Evolutionary conservation across 352 stramenopile species (phyloP).

Genomic region (Saprolegnia parasitica): DNA sequence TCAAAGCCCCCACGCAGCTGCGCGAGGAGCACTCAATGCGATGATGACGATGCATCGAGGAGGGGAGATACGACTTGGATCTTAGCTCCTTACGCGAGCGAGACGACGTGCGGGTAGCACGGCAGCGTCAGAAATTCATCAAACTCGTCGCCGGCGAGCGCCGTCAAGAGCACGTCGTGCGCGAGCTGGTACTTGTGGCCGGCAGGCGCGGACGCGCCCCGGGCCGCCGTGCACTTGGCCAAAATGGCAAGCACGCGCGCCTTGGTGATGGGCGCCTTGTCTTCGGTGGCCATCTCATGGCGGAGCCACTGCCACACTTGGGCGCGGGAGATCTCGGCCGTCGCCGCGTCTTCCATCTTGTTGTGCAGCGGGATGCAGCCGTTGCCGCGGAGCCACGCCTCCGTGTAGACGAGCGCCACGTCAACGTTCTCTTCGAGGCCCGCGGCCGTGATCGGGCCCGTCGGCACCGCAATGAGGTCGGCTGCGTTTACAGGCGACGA

Average conservation of each 20-base stretch:
- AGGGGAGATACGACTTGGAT: too few species aligned
- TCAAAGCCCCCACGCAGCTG: too few species aligned
- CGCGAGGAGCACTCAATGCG: too few species aligned
- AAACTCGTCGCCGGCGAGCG: slow-evolving; percentile 71
- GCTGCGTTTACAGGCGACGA: slow-evolving; percentile 35
- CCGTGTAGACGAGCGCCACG: slow-evolving; percentile 91
- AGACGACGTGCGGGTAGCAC: slow-evolving; percentile 77
- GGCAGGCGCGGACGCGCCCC: slow-evolving; percentile 39
- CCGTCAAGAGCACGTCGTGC: slow-evolving; percentile 58
- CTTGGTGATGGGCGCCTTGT: slow-evolving; percentile 68
- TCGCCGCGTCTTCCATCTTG: slow-evolving; percentile 95
- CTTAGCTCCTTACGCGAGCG: neutral
- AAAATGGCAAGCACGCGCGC: slow-evolving; percentile 56
- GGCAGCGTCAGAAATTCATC: slow-evolving; percentile 77
- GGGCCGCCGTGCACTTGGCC: slow-evolving; percentile 54
- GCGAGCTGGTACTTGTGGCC: slow-evolving; percentile 65
- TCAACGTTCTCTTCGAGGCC: slow-evolving; percentile 88
- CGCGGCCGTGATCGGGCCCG: slow-evolving; percentile 65
- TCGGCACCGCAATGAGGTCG: slow-evolving; percentile 53
- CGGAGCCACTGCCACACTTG: slow-evolving; percentile 93
- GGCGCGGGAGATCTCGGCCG: slow-evolving; percentile 90
- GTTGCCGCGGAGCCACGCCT: slow-evolving; percentile 91
- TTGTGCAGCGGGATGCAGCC: slow-evolving; percentile 93
- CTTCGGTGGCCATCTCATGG: slow-evolving; percentile 59
- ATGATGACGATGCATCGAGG: too few species aligned